Base-by-base conservation (phyloP, 2,329 filamentous ascomycete genomes). In the Aureobasidium sp. region DNA sequence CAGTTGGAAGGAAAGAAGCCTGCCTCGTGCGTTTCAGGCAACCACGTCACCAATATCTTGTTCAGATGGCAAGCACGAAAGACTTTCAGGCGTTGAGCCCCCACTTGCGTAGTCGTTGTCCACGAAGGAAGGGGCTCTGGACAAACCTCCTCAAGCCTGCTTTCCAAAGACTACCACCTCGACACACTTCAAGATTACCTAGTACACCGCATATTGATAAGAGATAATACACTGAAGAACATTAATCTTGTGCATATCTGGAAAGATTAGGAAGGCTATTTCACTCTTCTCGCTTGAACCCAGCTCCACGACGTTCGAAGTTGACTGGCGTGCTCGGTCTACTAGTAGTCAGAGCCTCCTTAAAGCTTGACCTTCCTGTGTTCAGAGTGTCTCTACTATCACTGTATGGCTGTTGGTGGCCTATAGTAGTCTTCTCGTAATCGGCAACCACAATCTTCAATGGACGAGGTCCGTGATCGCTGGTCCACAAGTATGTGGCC, bases 401-500 rank as follows among this genome's bases (percentile, higher is more conserved):
- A 27, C 75, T 73, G 36, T 75, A 75, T 66, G 69, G 59, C 54
- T 67, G 63, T 9, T 74, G 70, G 32, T 55, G 57, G 61, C 84
- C 84, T 44, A 86, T 81, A 13, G 81, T 80, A 2, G 85, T 84
- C 75, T 96, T 94, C 72, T 96, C 91, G 69, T 88, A 91, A 65
- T 79, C 84, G 50, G 86, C 87, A 64, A 92, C 86, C 65, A 77
- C 82, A 68, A 90, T 85, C 0, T 87, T 84, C 0, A 84, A 78
- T 27, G 89, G 85, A 16, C 85, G 83, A 59, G 80, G 74, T 30
- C 64, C 50, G 64, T 81, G 77, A 65, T 91, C 84, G 0, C 85
- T 82, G 64, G 85, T 91, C 78, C 96, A 97, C 16, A 97, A 80
- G 72, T 91, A 97, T 2, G 91, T 95, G 3, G 92, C 88, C 45